Percentiles rank a stretch among this genome's conserved stretches.
Evolutionary conservation across 768 basidiomycete species (phyloP).

Genomic region (Dioszegia hungarica): DNA sequence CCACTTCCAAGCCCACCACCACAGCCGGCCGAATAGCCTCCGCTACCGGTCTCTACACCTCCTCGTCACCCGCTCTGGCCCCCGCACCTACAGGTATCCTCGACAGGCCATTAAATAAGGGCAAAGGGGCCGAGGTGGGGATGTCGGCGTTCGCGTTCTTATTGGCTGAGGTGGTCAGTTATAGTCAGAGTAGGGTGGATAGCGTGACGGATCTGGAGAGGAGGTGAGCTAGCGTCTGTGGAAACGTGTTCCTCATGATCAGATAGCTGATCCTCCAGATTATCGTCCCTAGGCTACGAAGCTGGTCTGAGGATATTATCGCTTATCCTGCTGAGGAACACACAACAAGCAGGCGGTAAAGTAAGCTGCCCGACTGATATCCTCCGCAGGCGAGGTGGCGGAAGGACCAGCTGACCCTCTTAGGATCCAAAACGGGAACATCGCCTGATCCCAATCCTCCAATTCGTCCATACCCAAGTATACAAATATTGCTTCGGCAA

Average conservation of each 20-base stretch:
- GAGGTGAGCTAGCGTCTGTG: conserved; percentile 59
- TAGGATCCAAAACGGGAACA: conserved; percentile 92
- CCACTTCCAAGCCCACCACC: conserved; percentile 11
- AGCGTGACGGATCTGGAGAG: conserved; percentile 94
- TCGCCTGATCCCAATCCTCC: conserved; percentile 81
- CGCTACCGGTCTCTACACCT: neutral
- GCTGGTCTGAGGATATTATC: conserved; percentile 74
- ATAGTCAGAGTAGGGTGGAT: conserved; percentile 89
- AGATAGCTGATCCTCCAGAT: conserved; percentile 54
- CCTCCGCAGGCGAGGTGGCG: neutral
- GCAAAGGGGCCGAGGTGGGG: conserved; percentile 75
- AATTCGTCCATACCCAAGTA: conserved; percentile 90
- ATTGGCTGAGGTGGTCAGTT: conserved; percentile 89
- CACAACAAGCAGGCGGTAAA: conserved; percentile 40
- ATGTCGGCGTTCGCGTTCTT: conserved; percentile 79
- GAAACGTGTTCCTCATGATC: neutral
- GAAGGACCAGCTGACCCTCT: neutral
- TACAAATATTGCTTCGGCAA: conserved; percentile 93
- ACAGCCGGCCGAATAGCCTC: conserved; percentile 7
- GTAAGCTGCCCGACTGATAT: conserved; percentile 19
- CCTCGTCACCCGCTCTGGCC: neutral
- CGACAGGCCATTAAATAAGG: conserved; percentile 83
- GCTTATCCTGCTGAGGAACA: conserved; percentile 44
- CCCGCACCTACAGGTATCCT: conserved; percentile 59
- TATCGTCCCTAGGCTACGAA: conserved; percentile 89